Percentiles rank a stretch among this genome's conserved stretches.
Evolutionary conservation across 331 rosid species (phyloP).

Genomic region (Malus hybrid): DNA sequence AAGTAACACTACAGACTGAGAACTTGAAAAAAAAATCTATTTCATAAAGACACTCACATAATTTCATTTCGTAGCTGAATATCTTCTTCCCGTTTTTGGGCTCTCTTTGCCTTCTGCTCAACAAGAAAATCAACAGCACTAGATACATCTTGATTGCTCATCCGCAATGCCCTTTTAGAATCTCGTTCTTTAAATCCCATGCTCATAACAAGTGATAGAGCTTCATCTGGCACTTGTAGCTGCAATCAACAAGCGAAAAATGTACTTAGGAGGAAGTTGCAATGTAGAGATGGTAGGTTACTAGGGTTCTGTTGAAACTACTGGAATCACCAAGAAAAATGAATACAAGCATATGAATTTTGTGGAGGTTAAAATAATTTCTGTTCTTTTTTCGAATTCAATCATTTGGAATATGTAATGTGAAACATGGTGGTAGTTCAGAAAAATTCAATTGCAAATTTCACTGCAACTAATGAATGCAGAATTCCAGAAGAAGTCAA

Average conservation of each 20-base stretch:
- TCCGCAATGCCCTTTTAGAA: conserved; percentile 74
- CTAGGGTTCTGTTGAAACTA: background rate
- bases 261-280: background rate
- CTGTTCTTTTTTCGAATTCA: background rate
- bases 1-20: conserved; percentile 6
- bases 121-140: conserved; percentile 77
- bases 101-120: conserved; percentile 57
- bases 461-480: background rate
- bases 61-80: conserved; percentile 44
- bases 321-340: background rate
- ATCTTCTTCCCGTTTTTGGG: conserved; percentile 55
- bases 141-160: conserved; percentile 82
- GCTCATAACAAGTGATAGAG: conserved; percentile 76
- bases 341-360: background rate
- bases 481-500: background rate
- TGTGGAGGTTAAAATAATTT: background rate
- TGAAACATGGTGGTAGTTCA: background rate
- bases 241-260: conserved; percentile 25
- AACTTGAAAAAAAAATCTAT: background rate
- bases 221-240: conserved; percentile 85
- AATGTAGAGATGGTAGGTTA: background rate
- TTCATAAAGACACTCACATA: conserved; percentile 29
- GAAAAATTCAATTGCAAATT: background rate
- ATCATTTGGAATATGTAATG: background rate
- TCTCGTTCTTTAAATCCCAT: conserved; percentile 73